A percentile compares a stretch with the other conserved stretches of the same genome.
These are phyloP conservation scores for Candida neerlandica DNA, from an alignment of 1,139 yeast genomes.

Conservation along the genomic window DNA sequence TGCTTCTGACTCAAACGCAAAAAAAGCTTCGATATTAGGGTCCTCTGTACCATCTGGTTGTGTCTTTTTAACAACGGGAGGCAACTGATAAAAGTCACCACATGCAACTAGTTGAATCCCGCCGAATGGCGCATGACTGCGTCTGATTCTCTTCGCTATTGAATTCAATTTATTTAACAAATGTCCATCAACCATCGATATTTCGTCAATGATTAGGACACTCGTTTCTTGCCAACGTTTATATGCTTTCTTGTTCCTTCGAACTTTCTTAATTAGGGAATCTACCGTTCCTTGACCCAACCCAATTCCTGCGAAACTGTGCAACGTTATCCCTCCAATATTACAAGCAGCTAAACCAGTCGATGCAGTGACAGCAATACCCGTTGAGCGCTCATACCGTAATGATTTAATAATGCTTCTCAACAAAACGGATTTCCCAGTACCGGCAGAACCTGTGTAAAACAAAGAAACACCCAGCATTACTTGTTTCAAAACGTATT, in stretches of 20 bases:
- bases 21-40: conserved; percentile 33
- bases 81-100: conserved; percentile 91
- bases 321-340: conserved; percentile 85
- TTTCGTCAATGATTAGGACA: conserved; percentile 81
- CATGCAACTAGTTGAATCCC: conserved; percentile 84
- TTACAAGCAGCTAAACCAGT: conserved; percentile 94
- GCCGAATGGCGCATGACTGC: conserved; percentile 68
- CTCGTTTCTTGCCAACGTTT: conserved; percentile 64
- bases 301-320: conserved; percentile 87
- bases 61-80: conserved; percentile 61
- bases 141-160: conserved; percentile 61
- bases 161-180: conserved; percentile 70
- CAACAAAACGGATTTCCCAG: conserved; percentile 85
- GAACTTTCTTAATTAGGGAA: conserved; percentile 55
- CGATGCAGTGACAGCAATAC: conserved; percentile 86
- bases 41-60: conserved; percentile 23
- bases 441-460: conserved; percentile 96
- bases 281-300: conserved; percentile 51
- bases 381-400: conserved; percentile 44
- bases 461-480: conserved; percentile 60
- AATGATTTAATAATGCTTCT: conserved; percentile 68
- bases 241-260: conserved; percentile 52
- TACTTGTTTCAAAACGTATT: conserved; percentile 39
- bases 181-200: conserved; percentile 84
- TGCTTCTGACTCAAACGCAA: conserved; percentile 75